Evolutionary conservation across 495 filamentous ascomycete species (phyloP), one percentile per base, ranked within the genome.

Genomic region (Podospora sp.): DNA sequence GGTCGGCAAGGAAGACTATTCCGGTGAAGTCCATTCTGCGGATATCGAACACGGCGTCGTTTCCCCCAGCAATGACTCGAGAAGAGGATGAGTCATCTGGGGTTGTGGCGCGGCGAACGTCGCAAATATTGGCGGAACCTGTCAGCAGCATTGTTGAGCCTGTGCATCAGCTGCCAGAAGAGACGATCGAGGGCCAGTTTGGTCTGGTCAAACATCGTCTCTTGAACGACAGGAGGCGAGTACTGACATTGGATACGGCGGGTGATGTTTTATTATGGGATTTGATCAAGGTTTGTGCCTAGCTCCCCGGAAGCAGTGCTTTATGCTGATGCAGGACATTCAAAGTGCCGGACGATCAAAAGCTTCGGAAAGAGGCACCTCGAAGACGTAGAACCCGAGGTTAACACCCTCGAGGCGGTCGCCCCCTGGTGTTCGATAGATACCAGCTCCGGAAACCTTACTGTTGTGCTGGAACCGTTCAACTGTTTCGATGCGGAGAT

Each of bases 231-330:
- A 82, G 95, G 72, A 89, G 91, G 71, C 86, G 93, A 59, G 92
- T 94, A 20, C 80, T 99, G 66, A 99, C 95, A 0, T 78, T 96
- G 69, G 95, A 99, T 77, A 97, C 94, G 9, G 92, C 94, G 16
- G 96, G 95, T 20, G 95, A 98, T 75, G 94, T 99, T n/a, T 81
- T 96, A 51, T 78, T 99, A 70, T 99, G 95, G 95, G 96, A 99
- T 82, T 79, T 99, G 27, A 81, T 98, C 26, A 86, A 89, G 82
- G 92, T 94, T 29, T 55, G 58, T 22, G 63, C 20, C 22, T 25
- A 27, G 16, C 8, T 52, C n/a, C 11, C 5, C 16, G 4, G 5
- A 11, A 18, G 40, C 5, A 2, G 25, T 29, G n/a, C 9, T 61
- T 9, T 74, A 68, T 69, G 63, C 20, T 26, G 22, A 0, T 62